A percentile compares a stretch with the other conserved stretches of the same genome.
These are phyloP conservation scores for Chaetomiaceae sp. DNA, from an alignment of 2,329 filamentous ascomycete genomes.

Conservation along the genomic window DNA sequence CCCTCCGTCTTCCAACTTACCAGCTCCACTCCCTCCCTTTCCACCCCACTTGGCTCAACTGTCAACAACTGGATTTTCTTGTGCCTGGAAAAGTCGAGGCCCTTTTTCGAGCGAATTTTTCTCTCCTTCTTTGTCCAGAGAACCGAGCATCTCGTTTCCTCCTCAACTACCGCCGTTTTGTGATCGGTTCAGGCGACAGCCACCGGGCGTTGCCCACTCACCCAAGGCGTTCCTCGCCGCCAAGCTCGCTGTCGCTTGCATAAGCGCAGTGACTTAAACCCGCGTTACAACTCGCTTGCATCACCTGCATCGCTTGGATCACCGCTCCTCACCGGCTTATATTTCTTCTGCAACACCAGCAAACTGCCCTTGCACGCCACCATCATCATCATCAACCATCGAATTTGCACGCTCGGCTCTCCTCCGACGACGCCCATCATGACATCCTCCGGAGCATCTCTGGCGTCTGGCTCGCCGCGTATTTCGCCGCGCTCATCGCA, in stretches of 20 bases:
- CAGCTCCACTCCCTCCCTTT: constrained; percentile 14
- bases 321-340: no score
- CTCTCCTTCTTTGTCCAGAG: constrained; percentile 12
- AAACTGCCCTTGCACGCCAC: not conserved
- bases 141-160: constrained; percentile 13
- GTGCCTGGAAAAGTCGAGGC: constrained; percentile 10
- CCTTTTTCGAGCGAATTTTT: constrained; percentile 11
- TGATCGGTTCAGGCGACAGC: constrained; percentile 19
- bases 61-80: constrained; percentile 20
- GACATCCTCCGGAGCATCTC: constrained; percentile 31
- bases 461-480: constrained; percentile 39
- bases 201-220: constrained; percentile 28
- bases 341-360: not conserved
- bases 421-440: constrained; percentile 24
- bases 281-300: constrained; percentile 13
- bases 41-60: constrained; percentile 22
- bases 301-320: constrained; percentile 3
- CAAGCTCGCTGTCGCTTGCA: constrained; percentile 29
- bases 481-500: constrained; percentile 45
- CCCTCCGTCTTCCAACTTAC: constrained; percentile 11
- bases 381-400: not conserved
- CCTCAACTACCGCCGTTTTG: constrained; percentile 25
- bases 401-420: not conserved
- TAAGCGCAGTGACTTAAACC: constrained; percentile 27
- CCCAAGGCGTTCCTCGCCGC: constrained; percentile 28